phyloP scores from a whole-genome alignment of 495 filamentous ascomycete genomes.

The Terfezia boudieri region DNA sequence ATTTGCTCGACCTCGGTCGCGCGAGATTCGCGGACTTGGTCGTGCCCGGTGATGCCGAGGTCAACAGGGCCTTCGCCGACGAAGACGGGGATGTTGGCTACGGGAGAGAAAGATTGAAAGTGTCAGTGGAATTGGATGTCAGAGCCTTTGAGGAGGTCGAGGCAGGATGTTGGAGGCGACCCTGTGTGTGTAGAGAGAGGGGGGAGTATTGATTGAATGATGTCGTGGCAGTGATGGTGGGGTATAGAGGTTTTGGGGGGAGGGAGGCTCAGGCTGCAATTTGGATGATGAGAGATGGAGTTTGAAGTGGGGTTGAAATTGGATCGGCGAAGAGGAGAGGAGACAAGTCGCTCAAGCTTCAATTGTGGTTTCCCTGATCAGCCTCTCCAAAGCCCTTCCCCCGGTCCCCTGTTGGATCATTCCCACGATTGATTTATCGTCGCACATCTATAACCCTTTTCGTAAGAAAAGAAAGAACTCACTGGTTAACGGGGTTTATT shows the following conservation, averaged over 20 bases:
- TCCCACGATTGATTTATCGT: no score
- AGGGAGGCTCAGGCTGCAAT: neutral
- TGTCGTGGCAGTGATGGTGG: neutral
- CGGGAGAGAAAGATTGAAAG: conserved; percentile 83
- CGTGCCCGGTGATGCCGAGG: conserved; percentile 78
- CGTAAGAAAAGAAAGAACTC: conserved; percentile 23
- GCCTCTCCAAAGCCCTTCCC: neutral
- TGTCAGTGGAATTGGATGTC: conserved; percentile 93
- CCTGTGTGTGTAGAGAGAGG: conserved; percentile 36
- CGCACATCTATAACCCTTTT: neutral
- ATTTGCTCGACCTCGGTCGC: conserved; percentile 31
- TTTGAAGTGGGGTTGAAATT: neutral
- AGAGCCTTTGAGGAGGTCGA: conserved; percentile 75
- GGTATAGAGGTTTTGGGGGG: neutral
- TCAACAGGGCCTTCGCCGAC: conserved; percentile 87
- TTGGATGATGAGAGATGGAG: neutral
- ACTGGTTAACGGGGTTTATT: conserved; percentile 78
- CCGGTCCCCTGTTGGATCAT: no score
- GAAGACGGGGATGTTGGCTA: conserved; percentile 89
- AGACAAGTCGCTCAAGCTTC: conserved; percentile 75
- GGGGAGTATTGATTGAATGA: neutral
- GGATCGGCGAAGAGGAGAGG: conserved; percentile 51
- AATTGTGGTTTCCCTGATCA: conserved; percentile 1
- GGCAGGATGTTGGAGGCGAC: conserved; percentile 62
- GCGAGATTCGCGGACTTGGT: conserved; percentile 85